Percentiles rank a stretch among this genome's conserved stretches.
phyloP scores from a whole-genome alignment of 768 basidiomycete genomes.

The Naganishia vishniacii region DNA sequence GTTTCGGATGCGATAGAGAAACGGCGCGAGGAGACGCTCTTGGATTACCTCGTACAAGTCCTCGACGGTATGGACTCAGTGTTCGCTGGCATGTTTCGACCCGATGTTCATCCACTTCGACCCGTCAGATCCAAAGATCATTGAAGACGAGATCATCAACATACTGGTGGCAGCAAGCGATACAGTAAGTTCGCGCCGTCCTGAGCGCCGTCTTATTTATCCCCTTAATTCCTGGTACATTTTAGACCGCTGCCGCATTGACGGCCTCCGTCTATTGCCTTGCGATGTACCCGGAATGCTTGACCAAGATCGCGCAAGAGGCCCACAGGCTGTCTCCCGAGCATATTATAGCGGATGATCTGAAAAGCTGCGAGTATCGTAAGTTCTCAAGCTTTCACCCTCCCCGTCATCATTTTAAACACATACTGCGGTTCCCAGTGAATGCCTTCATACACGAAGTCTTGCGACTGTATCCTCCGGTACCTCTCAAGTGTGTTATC shows the following conservation, averaged over 20 bases:
- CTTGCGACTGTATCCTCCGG: slow-evolving; percentile 70
- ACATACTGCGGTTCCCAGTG: slow-evolving; percentile 20
- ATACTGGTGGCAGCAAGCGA: slow-evolving; percentile 72
- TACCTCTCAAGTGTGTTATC: slow-evolving; percentile 59
- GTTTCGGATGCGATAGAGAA: too few relatives aligned
- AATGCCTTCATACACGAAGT: slow-evolving; percentile 67
- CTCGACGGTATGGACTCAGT: slow-evolving; percentile 35
- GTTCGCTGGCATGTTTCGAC: too few relatives aligned
- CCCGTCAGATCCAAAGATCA: slow-evolving; percentile 57
- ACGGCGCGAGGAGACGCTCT: slow-evolving; percentile 27
- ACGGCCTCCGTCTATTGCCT: slow-evolving; percentile 68
- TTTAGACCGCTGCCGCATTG: slow-evolving; percentile 64
- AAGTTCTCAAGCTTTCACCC: slow-evolving; percentile 32
- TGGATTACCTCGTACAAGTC: slow-evolving; percentile 40
- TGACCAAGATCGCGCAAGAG: slow-evolving; percentile 58
- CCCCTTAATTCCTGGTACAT: background rate
- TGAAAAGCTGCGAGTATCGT: slow-evolving; percentile 66
- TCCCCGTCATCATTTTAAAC: slow-evolving; percentile 3
- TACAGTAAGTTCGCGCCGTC: slow-evolving; percentile 55
- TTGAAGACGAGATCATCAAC: slow-evolving; percentile 72
- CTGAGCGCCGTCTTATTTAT: background rate
- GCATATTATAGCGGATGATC: slow-evolving; percentile 53
- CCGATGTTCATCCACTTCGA: too few relatives aligned
- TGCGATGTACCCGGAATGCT: slow-evolving; percentile 60
- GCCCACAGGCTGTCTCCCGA: slow-evolving; percentile 58